Evolutionary conservation across 1,284 basidiomycete species (phyloP), one percentile per base, ranked within the genome.

Genomic region (Heterobasidion parviporum): DNA sequence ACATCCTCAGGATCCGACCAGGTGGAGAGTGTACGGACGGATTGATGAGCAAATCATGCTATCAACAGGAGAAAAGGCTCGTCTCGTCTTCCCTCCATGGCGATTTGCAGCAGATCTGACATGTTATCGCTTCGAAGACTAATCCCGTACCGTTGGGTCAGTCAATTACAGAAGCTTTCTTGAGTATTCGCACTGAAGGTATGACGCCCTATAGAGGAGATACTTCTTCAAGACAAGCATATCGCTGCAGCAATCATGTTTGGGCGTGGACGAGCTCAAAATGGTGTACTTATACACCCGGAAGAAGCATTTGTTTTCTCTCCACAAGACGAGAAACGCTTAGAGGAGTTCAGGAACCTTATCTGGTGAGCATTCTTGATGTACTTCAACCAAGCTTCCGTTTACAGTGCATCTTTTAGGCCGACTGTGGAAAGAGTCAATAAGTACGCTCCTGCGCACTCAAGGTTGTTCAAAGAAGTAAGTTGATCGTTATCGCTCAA

Each of bases 31-130:
- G 26, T 67, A 68, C 41, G 78, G 78, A 2, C 69, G 79, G 4
- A 62, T 65, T 2, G 78, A 80, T 57, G 78, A 80, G 57, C 77
- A 79, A 57, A 74, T 78, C 41, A 62, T 64, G 55, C 57, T 64
- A 6, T 64, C 64, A 10, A 66, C 61, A 7, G 66, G 66, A 18
- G 66, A 67, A 51, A 66, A 65, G 63, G 65, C 9, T 18, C 14
- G 38, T 41, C 8, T 41, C 5, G 8, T 20, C 6, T 26, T 26
- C 6, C 26, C 26, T 5, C 6, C 26, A 5, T 26, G 5, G 4
- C 26, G 26, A 26, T 26, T 26, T 26, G 26, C 26, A 5, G 6
- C 26, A 26, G 26, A 26, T 1, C 26, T 26, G 26, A 26, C 26
- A 26, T 26, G 26, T 26, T 26, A 10, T 15, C 32, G 32, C 46